Evolutionary conservation across 352 stramenopile genomes (phyloP).

Genomic region (Saprolegnia parasitica): DNA sequence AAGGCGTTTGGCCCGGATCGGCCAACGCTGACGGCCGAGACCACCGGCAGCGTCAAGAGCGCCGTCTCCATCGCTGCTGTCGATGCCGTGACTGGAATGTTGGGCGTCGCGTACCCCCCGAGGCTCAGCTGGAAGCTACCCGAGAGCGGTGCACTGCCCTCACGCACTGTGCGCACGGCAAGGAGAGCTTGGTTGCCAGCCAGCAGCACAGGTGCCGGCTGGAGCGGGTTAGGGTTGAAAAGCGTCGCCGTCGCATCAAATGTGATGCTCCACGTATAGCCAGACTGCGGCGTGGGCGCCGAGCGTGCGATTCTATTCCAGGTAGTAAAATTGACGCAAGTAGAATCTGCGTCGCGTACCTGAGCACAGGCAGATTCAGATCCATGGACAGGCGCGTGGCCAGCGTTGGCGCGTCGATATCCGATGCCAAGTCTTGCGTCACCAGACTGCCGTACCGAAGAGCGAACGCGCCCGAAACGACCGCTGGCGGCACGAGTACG

Average conservation of each 20-base stretch:
- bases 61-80: slow-evolving; percentile 51
- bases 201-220: slow-evolving; percentile 48
- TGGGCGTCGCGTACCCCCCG: slow-evolving; percentile 58
- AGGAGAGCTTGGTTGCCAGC: slow-evolving; percentile 50
- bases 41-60: slow-evolving; percentile 63
- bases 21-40: slow-evolving; percentile 57
- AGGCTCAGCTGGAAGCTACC: slow-evolving; percentile 69
- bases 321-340: too few species aligned
- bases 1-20: slow-evolving; percentile 66
- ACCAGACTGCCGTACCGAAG: slow-evolving; percentile 51
- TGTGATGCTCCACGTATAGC: slow-evolving; percentile 73
- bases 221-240: slow-evolving; percentile 56
- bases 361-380: slow-evolving; percentile 48
- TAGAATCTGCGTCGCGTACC: neutral
- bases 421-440: slow-evolving; percentile 63
- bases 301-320: slow-evolving; percentile 48
- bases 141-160: slow-evolving; percentile 60
- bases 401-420: slow-evolving; percentile 54
- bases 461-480: slow-evolving; percentile 57
- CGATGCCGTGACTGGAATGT: slow-evolving; percentile 58
- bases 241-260: slow-evolving; percentile 58
- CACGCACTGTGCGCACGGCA: slow-evolving; percentile 44
- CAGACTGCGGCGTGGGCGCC: slow-evolving; percentile 37
- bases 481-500: slow-evolving; percentile 57
- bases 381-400: slow-evolving; percentile 57